Conservation (phyloP, 345 rosid species). For the Orychophragmus violaceus region DNA sequence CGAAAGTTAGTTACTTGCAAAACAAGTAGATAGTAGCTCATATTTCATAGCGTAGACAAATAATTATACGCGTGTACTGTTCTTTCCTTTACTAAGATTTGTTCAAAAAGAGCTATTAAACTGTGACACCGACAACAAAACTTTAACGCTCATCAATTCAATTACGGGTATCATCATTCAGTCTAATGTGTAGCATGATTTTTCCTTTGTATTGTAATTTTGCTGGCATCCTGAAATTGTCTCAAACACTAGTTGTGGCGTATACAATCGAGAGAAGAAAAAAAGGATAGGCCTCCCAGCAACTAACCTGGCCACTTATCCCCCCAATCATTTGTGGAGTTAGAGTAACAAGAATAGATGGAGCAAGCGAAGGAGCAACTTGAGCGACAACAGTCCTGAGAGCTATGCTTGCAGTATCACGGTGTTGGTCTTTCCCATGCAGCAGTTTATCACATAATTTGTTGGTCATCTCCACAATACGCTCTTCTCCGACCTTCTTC, state of each 20-base stretch:
- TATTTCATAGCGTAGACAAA: not conserved
- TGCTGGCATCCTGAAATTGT: not conserved
- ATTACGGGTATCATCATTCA: not conserved
- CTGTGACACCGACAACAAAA: not conserved
- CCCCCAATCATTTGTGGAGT: slow-evolving; percentile 77
- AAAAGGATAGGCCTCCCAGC: not conserved
- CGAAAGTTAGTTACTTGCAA: slow-evolving; percentile 10
- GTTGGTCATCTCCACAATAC: slow-evolving; percentile 84
- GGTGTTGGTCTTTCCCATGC: slow-evolving; percentile 88
- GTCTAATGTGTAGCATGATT: not conserved
- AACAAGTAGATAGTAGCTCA: not conserved
- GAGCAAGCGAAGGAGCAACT: slow-evolving; percentile 65
- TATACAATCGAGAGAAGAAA: not conserved
- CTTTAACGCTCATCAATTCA: not conserved
- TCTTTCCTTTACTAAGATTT: not conserved
- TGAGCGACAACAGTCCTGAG: slow-evolving; percentile 83
- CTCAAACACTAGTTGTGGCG: not conserved
- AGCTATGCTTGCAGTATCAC: slow-evolving; percentile 98
- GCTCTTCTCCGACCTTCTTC: slow-evolving; percentile 72
- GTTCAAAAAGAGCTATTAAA: slow-evolving; percentile 2
- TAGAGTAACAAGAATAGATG: slow-evolving; percentile 58
- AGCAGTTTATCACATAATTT: slow-evolving; percentile 76
- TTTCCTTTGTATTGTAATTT: not conserved
- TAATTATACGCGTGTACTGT: not conserved
- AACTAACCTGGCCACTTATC: slow-evolving; percentile 64